Evolutionary conservation across 345 rosid genomes (phyloP).

Genomic region (Laguncularia racemosa): DNA sequence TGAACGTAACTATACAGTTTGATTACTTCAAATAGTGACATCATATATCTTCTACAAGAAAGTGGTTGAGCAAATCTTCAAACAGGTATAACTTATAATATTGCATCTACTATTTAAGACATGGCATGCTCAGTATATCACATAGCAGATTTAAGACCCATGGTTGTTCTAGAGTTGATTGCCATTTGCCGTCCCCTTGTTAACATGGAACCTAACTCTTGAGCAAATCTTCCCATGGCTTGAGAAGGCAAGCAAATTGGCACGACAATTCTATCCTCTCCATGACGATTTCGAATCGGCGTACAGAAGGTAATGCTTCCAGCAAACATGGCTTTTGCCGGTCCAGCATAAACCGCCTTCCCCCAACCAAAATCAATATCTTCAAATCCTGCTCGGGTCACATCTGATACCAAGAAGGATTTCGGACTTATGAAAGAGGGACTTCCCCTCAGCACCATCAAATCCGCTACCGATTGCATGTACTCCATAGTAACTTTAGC

Average conservation of each 20-base stretch:
- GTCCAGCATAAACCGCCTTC: conserved; percentile 2
- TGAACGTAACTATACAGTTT: too few species aligned
- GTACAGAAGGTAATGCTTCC: neutral
- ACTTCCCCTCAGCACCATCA: conserved; percentile 5
- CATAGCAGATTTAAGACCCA: too few species aligned
- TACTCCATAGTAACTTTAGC: conserved; percentile 8
- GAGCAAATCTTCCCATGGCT: too few species aligned
- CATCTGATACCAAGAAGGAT: conserved; percentile 1
- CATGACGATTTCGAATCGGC: conserved; percentile 5
- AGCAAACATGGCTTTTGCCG: neutral
- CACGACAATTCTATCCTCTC: conserved; percentile 9
- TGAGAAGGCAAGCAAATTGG: neutral
- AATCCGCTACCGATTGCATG: conserved; percentile 4
- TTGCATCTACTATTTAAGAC: too few species aligned
- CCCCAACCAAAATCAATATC: conserved; percentile 20
- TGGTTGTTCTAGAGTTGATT: too few species aligned
- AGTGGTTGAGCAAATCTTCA: too few species aligned
- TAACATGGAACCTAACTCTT: too few species aligned
- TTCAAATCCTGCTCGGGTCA: conserved; percentile 4
- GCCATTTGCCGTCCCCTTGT: too few species aligned
- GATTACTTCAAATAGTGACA: too few species aligned
- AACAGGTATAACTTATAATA: too few species aligned
- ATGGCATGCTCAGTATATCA: too few species aligned
- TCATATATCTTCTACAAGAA: too few species aligned
- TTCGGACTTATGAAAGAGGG: neutral